phyloP scores from a whole-genome alignment of 177 flowering plant genomes.

The Tripterygium wilfordii region DNA sequence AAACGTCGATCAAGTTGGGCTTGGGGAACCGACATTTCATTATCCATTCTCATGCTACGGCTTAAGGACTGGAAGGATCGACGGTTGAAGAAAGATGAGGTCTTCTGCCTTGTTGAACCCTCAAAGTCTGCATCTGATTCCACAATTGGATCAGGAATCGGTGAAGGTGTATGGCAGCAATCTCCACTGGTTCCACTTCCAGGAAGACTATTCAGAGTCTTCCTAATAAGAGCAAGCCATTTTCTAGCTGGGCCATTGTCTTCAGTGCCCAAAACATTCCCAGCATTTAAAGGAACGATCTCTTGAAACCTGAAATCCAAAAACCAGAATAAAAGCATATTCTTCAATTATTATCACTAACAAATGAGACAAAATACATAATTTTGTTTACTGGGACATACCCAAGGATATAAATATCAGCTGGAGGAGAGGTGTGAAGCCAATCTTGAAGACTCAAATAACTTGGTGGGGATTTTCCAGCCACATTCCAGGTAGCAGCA shows the following conservation, averaged over 20 bases:
- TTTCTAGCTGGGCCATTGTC: conserved; percentile 83
- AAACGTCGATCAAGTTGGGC: conserved; percentile 56
- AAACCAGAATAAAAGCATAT: conserved; percentile 2
- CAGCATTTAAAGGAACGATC: conserved; percentile 93
- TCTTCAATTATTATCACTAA: too few species aligned
- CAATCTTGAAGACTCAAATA: conserved; percentile 84
- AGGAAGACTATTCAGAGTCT: conserved; percentile 78
- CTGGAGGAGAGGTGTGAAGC: conserved; percentile 97
- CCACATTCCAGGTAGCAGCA: conserved; percentile 99
- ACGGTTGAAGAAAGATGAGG: conserved; percentile 57
- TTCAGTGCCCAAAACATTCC: conserved; percentile 91
- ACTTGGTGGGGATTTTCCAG: conserved; percentile 92
- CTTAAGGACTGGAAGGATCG: conserved; percentile 65
- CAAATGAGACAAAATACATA: too few species aligned
- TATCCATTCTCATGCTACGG: conserved; percentile 60
- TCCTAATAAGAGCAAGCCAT: conserved; percentile 76
- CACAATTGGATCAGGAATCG: conserved; percentile 75
- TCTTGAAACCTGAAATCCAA: conserved; percentile 77
- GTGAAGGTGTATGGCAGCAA: conserved; percentile 66
- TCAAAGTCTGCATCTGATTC: conserved; percentile 90
- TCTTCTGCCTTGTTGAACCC: conserved; percentile 40
- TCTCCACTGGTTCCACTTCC: conserved; percentile 57
- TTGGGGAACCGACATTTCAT: conserved; percentile 33
- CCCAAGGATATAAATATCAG: conserved; percentile 98
- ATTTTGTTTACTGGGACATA: conserved; percentile 20